Conservation (phyloP, 2,329 filamentous ascomycete species). For the Ceratocystis diversiconidia region DNA sequence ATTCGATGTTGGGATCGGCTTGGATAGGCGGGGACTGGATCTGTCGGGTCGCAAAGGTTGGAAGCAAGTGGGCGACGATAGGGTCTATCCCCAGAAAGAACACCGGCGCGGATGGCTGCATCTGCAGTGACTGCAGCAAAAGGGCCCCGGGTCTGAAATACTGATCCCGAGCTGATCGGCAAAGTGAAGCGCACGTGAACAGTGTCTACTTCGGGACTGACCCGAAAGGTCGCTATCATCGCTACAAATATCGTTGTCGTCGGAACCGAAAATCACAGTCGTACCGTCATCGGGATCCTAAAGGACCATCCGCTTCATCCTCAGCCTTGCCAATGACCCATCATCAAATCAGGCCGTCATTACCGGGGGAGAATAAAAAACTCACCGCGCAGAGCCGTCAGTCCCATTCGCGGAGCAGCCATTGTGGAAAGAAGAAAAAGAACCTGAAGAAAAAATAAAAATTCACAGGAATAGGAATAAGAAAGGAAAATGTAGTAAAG, state of each 20-base stretch:
- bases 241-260: not conserved
- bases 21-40: not conserved
- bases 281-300: not conserved
- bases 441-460: not conserved
- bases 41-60: not conserved
- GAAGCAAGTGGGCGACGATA: no score
- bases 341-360: not conserved
- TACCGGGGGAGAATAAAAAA: not conserved
- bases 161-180: not conserved
- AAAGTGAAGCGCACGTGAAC: not conserved
- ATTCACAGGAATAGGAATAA: not conserved
- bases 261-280: not conserved
- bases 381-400: slow-evolving; percentile 43
- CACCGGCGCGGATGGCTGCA: no score
- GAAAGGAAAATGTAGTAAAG: not conserved
- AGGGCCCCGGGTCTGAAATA: no score
- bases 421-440: slow-evolving; percentile 27
- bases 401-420: slow-evolving; percentile 43
- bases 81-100: no score
- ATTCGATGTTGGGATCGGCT: not conserved
- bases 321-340: not conserved
- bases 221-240: not conserved
- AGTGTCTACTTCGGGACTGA: not conserved
- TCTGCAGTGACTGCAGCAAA: no score
- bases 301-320: not conserved